Evolutionary conservation across 768 basidiomycete species (phyloP).

Genomic region (Tricholoma flavovirens): DNA sequence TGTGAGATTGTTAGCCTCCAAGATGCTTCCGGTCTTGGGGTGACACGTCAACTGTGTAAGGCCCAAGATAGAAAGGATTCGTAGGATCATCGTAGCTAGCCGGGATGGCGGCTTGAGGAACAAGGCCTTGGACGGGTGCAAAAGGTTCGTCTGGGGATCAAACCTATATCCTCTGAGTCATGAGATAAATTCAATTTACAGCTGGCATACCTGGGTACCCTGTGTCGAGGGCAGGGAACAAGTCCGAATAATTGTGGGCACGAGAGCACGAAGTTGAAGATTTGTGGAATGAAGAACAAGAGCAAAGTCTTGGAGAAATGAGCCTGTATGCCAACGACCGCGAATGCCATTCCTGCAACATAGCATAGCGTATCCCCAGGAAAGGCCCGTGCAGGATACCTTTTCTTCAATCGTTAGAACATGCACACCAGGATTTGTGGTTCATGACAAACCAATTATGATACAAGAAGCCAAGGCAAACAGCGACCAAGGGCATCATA

Average conservation of each 20-base stretch:
- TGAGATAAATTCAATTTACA: slow-evolving; percentile 1
- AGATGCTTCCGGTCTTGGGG: slow-evolving; percentile 49
- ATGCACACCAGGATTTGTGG: not conserved
- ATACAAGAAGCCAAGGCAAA: slow-evolving; percentile 85
- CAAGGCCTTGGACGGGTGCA: slow-evolving; percentile 67
- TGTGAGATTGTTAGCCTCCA: slow-evolving; percentile 82
- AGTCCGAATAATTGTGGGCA: slow-evolving; percentile 93
- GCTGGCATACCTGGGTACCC: slow-evolving; percentile 72
- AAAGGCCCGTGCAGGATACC: slow-evolving; percentile 95
- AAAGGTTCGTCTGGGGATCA: slow-evolving; percentile 64
- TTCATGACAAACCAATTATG: slow-evolving; percentile 80
- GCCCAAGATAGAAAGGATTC: slow-evolving; percentile 53
- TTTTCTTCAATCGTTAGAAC: slow-evolving; percentile 23
- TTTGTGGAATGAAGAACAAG: slow-evolving; percentile 95
- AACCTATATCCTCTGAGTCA: slow-evolving; percentile 43
- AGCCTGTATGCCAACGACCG: slow-evolving; percentile 94
- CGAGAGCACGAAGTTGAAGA: slow-evolving; percentile 94
- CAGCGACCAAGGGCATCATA: slow-evolving; percentile 91
- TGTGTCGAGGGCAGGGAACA: slow-evolving; percentile 90
- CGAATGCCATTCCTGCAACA: slow-evolving; percentile 97
- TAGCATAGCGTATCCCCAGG: slow-evolving; percentile 98
- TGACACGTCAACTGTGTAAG: slow-evolving; percentile 60
- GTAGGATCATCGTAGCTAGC: slow-evolving; percentile 50
- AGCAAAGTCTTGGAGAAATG: slow-evolving; percentile 97
- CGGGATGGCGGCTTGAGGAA: slow-evolving; percentile 56